Percentiles rank a stretch among this genome's conserved stretches.
phyloP scores from a whole-genome alignment of 139 green algal genomes.

The Picochlorum sp. region DNA sequence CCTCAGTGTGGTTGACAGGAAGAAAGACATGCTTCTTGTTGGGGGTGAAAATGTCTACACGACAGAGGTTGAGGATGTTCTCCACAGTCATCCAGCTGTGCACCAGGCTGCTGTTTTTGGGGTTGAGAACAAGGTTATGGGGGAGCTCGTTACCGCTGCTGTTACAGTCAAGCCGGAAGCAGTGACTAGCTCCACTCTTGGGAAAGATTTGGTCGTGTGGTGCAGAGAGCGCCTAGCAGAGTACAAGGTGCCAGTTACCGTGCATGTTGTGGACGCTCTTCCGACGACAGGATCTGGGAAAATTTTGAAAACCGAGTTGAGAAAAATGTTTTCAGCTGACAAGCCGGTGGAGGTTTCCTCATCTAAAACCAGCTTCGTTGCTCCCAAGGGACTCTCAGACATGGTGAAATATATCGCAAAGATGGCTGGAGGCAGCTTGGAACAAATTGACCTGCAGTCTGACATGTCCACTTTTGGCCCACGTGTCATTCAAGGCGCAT shows the following conservation, averaged over 20 bases:
- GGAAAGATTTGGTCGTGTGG: slow-evolving; percentile 54
- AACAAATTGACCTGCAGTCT: no score
- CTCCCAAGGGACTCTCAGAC: background rate
- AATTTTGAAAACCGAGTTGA: slow-evolving; percentile 67
- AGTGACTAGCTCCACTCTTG: background rate
- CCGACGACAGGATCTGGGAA: slow-evolving; percentile 75
- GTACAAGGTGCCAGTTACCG: slow-evolving; percentile 67
- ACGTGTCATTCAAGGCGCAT: no score
- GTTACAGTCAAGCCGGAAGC: slow-evolving; percentile 23
- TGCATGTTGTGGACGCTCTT: slow-evolving; percentile 59
- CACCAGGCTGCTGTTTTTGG: slow-evolving; percentile 70
- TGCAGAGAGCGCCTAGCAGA: slow-evolving; percentile 55
- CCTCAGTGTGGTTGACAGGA: slow-evolving; percentile 72
- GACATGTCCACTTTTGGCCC: no score
- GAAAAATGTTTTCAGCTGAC: slow-evolving; percentile 24
- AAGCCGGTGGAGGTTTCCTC: background rate
- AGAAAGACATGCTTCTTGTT: slow-evolving; percentile 83
- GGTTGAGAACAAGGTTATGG: slow-evolving; percentile 61
- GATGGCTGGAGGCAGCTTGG: background rate
- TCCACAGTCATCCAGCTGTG: slow-evolving; percentile 56
- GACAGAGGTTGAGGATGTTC: slow-evolving; percentile 76
- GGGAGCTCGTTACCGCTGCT: slow-evolving; percentile 42
- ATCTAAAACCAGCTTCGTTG: background rate
- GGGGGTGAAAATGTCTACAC: slow-evolving; percentile 87
- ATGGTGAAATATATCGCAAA: background rate